Evolutionary conservation across 768 basidiomycete species (phyloP).

Genomic region (Coprinopsis marcescibilis): DNA sequence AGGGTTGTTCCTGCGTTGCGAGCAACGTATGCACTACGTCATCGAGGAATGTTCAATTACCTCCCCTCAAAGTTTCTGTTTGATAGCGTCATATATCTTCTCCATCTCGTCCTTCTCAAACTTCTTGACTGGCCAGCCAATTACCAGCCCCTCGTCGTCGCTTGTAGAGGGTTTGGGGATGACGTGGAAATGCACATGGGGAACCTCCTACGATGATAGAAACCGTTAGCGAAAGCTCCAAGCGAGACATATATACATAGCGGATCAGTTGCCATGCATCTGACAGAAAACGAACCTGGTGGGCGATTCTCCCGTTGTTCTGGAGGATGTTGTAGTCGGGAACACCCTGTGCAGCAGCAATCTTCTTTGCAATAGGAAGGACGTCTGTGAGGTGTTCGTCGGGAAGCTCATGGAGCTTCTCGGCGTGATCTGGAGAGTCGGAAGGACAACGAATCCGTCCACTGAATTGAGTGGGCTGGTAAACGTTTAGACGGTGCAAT

Average conservation of each 20-base stretch:
- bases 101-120: conserved; percentile 61
- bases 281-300: conserved; percentile 37
- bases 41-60: background rate
- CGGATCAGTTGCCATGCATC: background rate
- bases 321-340: conserved; percentile 86
- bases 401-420: conserved; percentile 81
- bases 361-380: conserved; percentile 82
- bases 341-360: conserved; percentile 66
- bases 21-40: too few relatives aligned
- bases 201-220: conserved; percentile 46
- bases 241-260: background rate
- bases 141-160: conserved; percentile 66
- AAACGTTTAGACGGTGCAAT: background rate
- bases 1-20: too few relatives aligned
- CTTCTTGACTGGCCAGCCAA: conserved; percentile 72
- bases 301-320: conserved; percentile 52
- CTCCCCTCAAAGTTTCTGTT: conserved; percentile 15
- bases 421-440: conserved; percentile 63
- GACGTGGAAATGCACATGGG: conserved; percentile 90
- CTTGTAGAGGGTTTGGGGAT: conserved; percentile 78
- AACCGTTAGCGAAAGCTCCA: background rate
- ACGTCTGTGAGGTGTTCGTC: conserved; percentile 78
- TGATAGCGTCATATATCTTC: conserved; percentile 52
- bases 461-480: background rate
- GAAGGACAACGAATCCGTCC: background rate